Conservation (phyloP, 768 basidiomycete species). For the Psilocybe subaeruginosa region DNA sequence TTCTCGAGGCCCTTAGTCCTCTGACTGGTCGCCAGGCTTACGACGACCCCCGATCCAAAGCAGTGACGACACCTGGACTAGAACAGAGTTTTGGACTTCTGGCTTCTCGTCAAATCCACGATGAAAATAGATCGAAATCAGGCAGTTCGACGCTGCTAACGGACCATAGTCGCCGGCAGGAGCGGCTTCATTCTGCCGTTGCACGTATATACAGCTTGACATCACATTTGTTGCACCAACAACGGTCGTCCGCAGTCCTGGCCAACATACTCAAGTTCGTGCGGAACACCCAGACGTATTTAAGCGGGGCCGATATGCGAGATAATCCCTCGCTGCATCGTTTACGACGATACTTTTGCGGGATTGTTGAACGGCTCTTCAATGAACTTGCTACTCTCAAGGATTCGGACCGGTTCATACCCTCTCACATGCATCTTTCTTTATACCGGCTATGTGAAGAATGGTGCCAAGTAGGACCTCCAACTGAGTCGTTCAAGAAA, state of each 20-base stretch:
- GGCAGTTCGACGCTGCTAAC: slow-evolving; percentile 39
- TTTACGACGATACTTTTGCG: slow-evolving; percentile 89
- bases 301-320: slow-evolving; percentile 71
- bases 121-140: slow-evolving; percentile 58
- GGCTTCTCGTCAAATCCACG: slow-evolving; percentile 64
- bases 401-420: slow-evolving; percentile 77
- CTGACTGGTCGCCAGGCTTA: slow-evolving; percentile 84
- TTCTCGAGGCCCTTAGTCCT: slow-evolving; percentile 82
- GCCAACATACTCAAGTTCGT: slow-evolving; percentile 86
- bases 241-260: slow-evolving; percentile 70
- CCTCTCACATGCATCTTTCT: slow-evolving; percentile 73
- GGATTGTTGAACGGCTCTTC: slow-evolving; percentile 84
- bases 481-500: slow-evolving; percentile 72
- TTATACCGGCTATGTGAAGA: slow-evolving; percentile 89
- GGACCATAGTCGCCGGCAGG: slow-evolving; percentile 71
- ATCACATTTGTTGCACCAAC: slow-evolving; percentile 72
- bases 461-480: slow-evolving; percentile 88
- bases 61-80: slow-evolving; percentile 34
- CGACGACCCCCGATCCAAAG: slow-evolving; percentile 64
- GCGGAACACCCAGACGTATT: slow-evolving; percentile 76
- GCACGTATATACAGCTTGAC: slow-evolving; percentile 90
- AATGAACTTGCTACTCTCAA: slow-evolving; percentile 72
- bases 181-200: slow-evolving; percentile 82
- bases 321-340: slow-evolving; percentile 80
- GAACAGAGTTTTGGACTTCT: slow-evolving; percentile 42